Base-by-base conservation (phyloP, 2,329 filamentous ascomycete species). In the Stachybotrys elegans region DNA sequence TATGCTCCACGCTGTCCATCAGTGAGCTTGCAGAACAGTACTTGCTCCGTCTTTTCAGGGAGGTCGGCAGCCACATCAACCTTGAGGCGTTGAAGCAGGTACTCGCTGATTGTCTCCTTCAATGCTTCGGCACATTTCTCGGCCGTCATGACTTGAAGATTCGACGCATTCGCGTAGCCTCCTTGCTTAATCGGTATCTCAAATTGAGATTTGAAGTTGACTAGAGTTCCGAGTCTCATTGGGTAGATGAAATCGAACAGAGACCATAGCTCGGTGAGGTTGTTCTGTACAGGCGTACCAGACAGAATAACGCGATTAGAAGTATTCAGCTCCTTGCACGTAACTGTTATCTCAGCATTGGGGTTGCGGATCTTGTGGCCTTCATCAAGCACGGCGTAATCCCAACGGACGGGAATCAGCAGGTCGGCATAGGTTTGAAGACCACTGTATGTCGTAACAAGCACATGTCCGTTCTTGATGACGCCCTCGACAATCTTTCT, bases 311-410 rank as follows among this genome's bases (percentile, higher is more conserved):
- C 77, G 19, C 94, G 81, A 56, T 97, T 93, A 1, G 87, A 79
- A 1, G 93, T 98, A 25, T 86, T 84, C 11, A 98, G 70, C 62
- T 96, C 88, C 61, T 98, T 98, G 74, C 90, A 95, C 52, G 90
- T 88, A 42, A 97, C 88, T 0, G 94, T 96, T 51, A 98, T 93
- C 6, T 88, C 85, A 0, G 93, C 90, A 56, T 97, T 94, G 0
- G 93, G 93, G 55, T 98, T 98, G 31, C 93, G 84, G 54, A 98
- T 98, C 65, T 96, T 96, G 68, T 98, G 94, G 4, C 94, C 93
- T 71, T 98, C 93, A 48, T 98, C 93, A 5, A 98, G 76, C 11
- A 97, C 87, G 11, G 90, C 91, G 61, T 94, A 96, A 17, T 85
- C 88, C 93, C 93, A 98, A 49, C 93, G 78, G 1, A 90, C 81